Evolutionary conservation across 148 eudicot genomes (phyloP).

Genomic region (Bassia scoparia): DNA sequence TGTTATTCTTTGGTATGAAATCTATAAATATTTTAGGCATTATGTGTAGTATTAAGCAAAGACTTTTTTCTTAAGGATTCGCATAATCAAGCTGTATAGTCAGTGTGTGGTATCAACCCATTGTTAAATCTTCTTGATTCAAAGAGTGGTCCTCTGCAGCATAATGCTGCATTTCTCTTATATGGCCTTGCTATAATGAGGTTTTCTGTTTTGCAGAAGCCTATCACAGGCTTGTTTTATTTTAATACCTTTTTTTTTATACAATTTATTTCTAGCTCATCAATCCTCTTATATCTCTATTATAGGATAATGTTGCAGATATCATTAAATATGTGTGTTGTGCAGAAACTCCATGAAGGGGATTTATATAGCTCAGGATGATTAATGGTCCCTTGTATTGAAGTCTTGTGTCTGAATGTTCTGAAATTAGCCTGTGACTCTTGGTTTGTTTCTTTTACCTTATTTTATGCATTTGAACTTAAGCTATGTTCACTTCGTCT

Average conservation of each 20-base stretch:
- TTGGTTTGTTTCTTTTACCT: too few species aligned
- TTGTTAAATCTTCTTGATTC: conserved; percentile 83
- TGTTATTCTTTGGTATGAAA: too few species aligned
- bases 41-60: conserved; percentile 1
- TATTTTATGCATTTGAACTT: too few species aligned
- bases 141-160: conserved; percentile 76
- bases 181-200: conserved; percentile 98
- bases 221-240: not conserved
- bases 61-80: conserved; percentile 49
- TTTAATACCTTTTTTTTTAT: not conserved
- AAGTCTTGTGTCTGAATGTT: not conserved
- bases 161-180: conserved; percentile 92
- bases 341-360: conserved; percentile 85
- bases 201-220: conserved; percentile 25
- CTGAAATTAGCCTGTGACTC: not conserved
- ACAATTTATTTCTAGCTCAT: conserved; percentile 4
- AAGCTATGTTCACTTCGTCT: too few species aligned
- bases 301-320: conserved; percentile 83
- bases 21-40: not conserved
- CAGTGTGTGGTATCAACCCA: conserved; percentile 69
- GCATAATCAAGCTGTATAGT: conserved; percentile 92
- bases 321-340: conserved; percentile 69
- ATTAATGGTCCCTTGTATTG: not conserved
- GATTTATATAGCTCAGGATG: conserved; percentile 83
- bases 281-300: conserved; percentile 11